Evolutionary conservation across 495 filamentous ascomycete species (phyloP).

Genomic region (Xylaria venustula): DNA sequence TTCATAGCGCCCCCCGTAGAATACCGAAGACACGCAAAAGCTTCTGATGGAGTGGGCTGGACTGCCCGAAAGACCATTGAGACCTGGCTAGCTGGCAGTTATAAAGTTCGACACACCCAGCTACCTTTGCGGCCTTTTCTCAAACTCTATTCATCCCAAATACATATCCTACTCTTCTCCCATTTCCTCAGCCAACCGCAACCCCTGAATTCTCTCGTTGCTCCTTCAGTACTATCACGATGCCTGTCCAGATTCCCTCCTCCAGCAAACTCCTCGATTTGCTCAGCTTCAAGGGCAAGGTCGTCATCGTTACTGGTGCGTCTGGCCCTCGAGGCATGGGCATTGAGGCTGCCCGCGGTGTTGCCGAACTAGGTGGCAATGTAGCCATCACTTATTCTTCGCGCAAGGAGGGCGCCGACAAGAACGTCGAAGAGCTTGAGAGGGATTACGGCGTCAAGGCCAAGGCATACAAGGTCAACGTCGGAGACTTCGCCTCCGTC

Average conservation of each 20-base stretch:
- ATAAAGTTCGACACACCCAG: slow-evolving; percentile 1
- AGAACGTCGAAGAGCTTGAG: slow-evolving; percentile 54
- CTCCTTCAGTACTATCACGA: too few relatives aligned
- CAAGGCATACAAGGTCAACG: slow-evolving; percentile 64
- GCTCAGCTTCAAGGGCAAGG: slow-evolving; percentile 54
- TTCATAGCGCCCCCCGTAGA: not conserved
- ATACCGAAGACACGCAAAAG: not conserved
- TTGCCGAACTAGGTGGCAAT: slow-evolving; percentile 51
- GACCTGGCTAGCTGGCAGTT: not conserved
- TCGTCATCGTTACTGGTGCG: slow-evolving; percentile 53
- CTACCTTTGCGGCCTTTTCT: not conserved
- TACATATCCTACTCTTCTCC: not conserved
- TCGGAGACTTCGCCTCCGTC: slow-evolving; percentile 57
- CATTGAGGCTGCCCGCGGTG: slow-evolving; percentile 44
- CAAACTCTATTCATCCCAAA: not conserved
- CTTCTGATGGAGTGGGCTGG: not conserved
- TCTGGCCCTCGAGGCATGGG: slow-evolving; percentile 54
- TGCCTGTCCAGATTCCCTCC: slow-evolving; percentile 33
- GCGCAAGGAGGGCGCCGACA: slow-evolving; percentile 52
- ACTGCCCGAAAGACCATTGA: not conserved
- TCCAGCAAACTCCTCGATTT: slow-evolving; percentile 36
- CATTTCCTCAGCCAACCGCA: not conserved
- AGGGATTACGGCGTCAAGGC: slow-evolving; percentile 55
- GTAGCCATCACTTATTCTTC: slow-evolving; percentile 49
- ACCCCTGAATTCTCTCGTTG: not conserved